Evolutionary conservation across 2,329 filamentous ascomycete genomes (phyloP), one percentile per base, ranked within the genome.

Genomic region (Aspergillus carbonarius): DNA sequence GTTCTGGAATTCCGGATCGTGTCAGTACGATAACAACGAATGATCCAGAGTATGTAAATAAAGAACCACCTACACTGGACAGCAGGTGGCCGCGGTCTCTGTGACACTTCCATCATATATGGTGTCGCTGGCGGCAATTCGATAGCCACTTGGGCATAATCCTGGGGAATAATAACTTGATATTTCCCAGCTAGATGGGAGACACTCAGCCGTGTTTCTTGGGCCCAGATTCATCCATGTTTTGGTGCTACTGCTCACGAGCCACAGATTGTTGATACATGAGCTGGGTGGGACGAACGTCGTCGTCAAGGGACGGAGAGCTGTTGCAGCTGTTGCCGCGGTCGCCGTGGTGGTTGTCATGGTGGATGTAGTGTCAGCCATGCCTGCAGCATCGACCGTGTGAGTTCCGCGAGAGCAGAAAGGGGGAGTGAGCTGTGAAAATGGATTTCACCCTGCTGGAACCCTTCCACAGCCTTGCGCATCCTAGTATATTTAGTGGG

Each of bases 191-290:
- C 47, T 27, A 2, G 47, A 50, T 2, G 47, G 47, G n/a, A 50
- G 27, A 34, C 32, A 50, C 20, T 50, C 47, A 4, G 47, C 12
- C 2, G 27, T 50, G 47, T 34, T 15, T 34, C n/a, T 13, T 18
- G 47, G 47, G 1, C 47, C 47, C 47, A 50, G 47, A 7, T 50
- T 35, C 47, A 50, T 50, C 47, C 47, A 50, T 17, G 47, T 50
- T 35, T 50, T 50, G 30, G 30, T 18, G 4, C 47, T 50, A n/a
- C 47, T 50, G 47, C 47, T 50, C 4, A 50, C 47, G 17, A 50
- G 27, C 47, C 47, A 50, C 5, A 34, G n/a, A 3, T 50, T 25
- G 27, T 30, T 20, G 12, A 50, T 35, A 5, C 47, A 50, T 8
- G 47, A 17, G 47, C 47, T 50, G 5, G 47, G 47, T 20, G 47